Evolutionary conservation across 805 yeast genomes (phyloP), one percentile per base, ranked within the genome.

Genomic region (Candida andamanensis): DNA sequence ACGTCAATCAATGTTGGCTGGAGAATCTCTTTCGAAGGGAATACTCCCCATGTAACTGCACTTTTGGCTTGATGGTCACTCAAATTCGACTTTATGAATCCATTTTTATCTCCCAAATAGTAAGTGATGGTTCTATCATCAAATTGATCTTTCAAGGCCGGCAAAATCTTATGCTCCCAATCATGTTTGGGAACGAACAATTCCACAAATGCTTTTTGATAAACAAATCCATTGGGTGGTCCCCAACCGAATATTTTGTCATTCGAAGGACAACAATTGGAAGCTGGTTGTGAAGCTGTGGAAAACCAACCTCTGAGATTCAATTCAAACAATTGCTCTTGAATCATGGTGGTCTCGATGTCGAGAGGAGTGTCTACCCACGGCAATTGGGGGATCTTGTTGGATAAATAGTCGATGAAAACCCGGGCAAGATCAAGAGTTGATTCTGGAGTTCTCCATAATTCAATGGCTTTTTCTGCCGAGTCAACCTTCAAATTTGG

Each of bases 171-270:
- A 2, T 50, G 36, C 12, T 72, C 67, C 96, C 96, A 90, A 29
- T 74, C 75, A 2, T 69, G 56, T 41, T 76, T 79, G 11, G 83
- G 75, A n/a, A 87, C 66, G 49, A 92, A 85, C 55, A 90, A 72
- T 40, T 66, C 72, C n/a, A 92, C 85, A 59, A 87, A 89, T 5
- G 96, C 80, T 60, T 92, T 89, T 54, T 92, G 99, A 56, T 84
- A 92, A 17, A 92, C 82, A 29, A 74, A 65, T 3, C 99, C 99
- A 49, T 80, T 75, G 15, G 71, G 63, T 6, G 98, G 97, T 29
- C 99, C 99, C 98, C 98, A 92, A 2, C 99, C 99, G 52, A 87
- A 81, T 18, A 90, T 78, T 36, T 77, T 78, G 59, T 92, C 97
- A n/a, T 76, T 67, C 6, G 95, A 82, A 24, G 68, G 68, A 23